Percentiles rank a stretch among this genome's conserved stretches.
phyloP scores from a whole-genome alignment of 345 rosid genomes.

The Pistacia atlantica region DNA sequence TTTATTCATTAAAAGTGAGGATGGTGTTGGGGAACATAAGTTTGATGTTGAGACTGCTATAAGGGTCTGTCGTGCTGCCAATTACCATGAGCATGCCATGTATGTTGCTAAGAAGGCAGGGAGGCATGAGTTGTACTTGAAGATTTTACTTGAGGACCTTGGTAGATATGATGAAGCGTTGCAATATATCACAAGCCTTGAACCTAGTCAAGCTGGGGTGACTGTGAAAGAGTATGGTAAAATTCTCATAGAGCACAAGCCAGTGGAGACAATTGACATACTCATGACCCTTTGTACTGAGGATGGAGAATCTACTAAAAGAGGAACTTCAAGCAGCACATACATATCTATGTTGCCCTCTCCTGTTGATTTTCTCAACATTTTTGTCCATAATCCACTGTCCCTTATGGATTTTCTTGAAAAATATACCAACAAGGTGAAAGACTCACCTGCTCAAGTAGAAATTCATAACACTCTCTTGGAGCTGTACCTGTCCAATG shows the following conservation, averaged over 20 bases:
- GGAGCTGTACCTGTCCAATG: conserved; percentile 89
- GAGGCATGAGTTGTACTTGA: conserved; percentile 90
- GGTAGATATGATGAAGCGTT: conserved; percentile 94
- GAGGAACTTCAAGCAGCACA: conserved; percentile 60
- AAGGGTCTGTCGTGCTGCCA: conserved; percentile 97
- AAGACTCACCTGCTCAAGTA: conserved; percentile 97
- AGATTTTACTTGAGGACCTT: conserved; percentile 94
- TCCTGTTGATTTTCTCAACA: conserved; percentile 94
- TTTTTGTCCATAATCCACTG: conserved; percentile 82
- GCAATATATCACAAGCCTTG: conserved; percentile 89
- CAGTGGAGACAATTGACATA: conserved; percentile 80
- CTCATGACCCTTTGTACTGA: conserved; percentile 92
- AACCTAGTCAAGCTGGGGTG: conserved; percentile 94
- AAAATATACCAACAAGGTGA: conserved; percentile 72
- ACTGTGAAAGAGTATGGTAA: conserved; percentile 97
- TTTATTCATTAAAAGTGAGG: conserved; percentile 90
- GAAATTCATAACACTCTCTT: conserved; percentile 93
- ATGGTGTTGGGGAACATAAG: conserved; percentile 85
- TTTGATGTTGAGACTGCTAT: conserved; percentile 99
- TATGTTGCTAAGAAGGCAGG: conserved; percentile 98
- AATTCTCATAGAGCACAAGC: conserved; percentile 91
- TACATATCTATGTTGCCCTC: conserved; percentile 92
- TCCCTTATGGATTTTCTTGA: conserved; percentile 91
- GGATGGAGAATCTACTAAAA: conserved; percentile 51
- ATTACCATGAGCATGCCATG: conserved; percentile 98